Conservation (phyloP, 108 stramenopile species). For the Nannochloropsis salina region DNA sequence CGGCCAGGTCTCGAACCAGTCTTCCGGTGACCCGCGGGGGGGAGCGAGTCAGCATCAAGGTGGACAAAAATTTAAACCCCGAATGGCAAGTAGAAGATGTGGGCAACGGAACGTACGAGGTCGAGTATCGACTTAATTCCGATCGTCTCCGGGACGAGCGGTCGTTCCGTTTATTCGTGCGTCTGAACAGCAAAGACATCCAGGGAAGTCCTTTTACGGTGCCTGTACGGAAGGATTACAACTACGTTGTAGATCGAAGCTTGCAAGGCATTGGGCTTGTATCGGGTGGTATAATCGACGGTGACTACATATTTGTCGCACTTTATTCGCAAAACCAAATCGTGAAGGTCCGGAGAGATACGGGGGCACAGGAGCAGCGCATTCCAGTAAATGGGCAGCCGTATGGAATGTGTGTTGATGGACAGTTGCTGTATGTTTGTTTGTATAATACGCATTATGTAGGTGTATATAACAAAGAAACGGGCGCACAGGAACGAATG, state of each 20-base stretch:
- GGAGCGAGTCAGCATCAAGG: background rate
- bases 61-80: background rate
- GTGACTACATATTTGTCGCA: background rate
- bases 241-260: constrained; percentile 2
- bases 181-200: background rate
- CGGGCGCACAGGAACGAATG: background rate
- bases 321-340: background rate
- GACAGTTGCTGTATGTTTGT: background rate
- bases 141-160: background rate
- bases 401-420: background rate
- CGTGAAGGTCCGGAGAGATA: constrained; percentile 14
- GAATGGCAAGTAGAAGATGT: background rate
- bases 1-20: background rate
- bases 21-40: background rate
- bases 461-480: background rate
- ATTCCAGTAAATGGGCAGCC: constrained; percentile 13
- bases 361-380: background rate
- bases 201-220: background rate
- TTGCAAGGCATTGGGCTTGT: background rate
- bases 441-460: constrained; percentile 11
- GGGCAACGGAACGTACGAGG: constrained; percentile 3
- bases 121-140: background rate
- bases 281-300: constrained; percentile 1
- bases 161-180: constrained; percentile 11
- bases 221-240: constrained; percentile 1